phyloP scores from a whole-genome alignment of 345 rosid genomes.

The Trapa bicornis region DNA sequence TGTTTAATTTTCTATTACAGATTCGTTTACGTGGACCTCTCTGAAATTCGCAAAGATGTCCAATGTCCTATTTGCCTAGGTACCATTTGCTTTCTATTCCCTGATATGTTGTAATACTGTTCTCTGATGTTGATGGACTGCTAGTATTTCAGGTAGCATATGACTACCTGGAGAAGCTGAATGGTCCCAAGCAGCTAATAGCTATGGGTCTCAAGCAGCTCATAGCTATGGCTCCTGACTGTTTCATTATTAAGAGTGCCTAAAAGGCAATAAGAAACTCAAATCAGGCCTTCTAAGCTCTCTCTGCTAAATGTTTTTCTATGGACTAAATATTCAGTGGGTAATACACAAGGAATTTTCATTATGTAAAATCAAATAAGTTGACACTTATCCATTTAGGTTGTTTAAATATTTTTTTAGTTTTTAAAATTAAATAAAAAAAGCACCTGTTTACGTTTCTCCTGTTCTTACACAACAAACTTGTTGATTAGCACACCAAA shows the following conservation, averaged over 20 bases:
- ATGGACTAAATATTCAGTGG: too few relatives aligned
- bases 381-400: too few relatives aligned
- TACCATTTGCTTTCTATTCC: conserved; percentile 14
- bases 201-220: too few relatives aligned
- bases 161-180: neutral
- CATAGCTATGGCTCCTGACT: neutral
- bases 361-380: too few relatives aligned
- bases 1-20: conserved; percentile 36
- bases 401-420: too few relatives aligned
- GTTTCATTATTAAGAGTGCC: neutral
- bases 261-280: neutral
- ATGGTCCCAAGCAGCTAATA: neutral
- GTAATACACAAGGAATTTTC: too few relatives aligned
- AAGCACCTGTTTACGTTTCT: too few relatives aligned
- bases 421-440: too few relatives aligned
- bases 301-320: too few relatives aligned
- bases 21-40: conserved; percentile 42
- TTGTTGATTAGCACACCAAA: too few relatives aligned
- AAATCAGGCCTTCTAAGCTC: neutral
- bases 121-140: neutral
- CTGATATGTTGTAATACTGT: neutral
- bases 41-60: conserved; percentile 55
- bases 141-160: neutral
- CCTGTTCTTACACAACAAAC: too few relatives aligned
- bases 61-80: conserved; percentile 88